Evolutionary conservation across 2,329 filamentous ascomycete genomes (phyloP).

Genomic region (Sporothrix phasma): DNA sequence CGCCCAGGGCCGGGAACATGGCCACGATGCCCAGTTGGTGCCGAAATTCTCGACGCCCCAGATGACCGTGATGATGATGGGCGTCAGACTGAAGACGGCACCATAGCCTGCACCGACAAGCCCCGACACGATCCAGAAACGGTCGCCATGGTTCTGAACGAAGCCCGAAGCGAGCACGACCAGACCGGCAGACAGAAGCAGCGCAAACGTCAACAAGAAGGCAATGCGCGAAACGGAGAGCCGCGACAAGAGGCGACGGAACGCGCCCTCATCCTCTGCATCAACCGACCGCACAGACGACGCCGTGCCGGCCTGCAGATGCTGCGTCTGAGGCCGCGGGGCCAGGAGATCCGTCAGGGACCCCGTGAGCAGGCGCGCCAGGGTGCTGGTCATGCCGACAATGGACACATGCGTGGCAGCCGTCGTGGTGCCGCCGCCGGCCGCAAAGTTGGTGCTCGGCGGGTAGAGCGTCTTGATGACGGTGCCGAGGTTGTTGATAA

Average conservation of each 20-base stretch:
- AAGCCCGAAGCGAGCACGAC: constrained; percentile 66
- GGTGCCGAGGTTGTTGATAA: constrained; percentile 94
- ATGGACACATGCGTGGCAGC: constrained; percentile 87
- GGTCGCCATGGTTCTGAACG: constrained; percentile 61
- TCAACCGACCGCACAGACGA: constrained; percentile 15
- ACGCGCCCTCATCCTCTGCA: not conserved
- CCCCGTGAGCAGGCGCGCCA: constrained; percentile 83
- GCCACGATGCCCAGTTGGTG: constrained; percentile 93
- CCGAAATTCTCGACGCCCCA: constrained; percentile 99
- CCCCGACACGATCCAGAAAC: constrained; percentile 79
- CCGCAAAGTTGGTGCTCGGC: constrained; percentile 26
- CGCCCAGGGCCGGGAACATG: constrained; percentile 79
- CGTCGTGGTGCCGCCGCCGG: constrained; percentile 37
- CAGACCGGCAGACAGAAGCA: constrained; percentile 66
- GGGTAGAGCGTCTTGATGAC: constrained; percentile 78
- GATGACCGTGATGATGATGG: constrained; percentile 90
- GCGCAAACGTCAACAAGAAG: constrained; percentile 67
- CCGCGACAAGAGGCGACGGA: constrained; percentile 13
- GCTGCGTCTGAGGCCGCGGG: constrained; percentile 51
- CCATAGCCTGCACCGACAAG: constrained; percentile 88
- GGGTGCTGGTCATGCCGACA: constrained; percentile 78
- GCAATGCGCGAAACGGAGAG: constrained; percentile 65
- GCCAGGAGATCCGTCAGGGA: constrained; percentile 82
- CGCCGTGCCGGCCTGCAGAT: constrained; percentile 36
- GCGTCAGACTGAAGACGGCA: constrained; percentile 77